Conservation (phyloP, 192 early-diverging fungal genomes). For the Coemansia sp. region DNA sequence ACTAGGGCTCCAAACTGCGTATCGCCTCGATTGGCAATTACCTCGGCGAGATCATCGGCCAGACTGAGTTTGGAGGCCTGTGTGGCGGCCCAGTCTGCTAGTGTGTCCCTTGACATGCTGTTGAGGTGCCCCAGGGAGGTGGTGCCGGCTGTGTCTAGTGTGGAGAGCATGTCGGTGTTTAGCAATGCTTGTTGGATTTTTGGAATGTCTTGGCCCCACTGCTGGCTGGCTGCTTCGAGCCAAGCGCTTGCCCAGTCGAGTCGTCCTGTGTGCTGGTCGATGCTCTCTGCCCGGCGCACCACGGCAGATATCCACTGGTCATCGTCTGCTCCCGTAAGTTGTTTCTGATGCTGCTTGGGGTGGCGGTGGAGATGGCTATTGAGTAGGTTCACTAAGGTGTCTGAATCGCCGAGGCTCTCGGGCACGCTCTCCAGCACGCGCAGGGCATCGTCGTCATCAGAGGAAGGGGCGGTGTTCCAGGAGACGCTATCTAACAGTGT, state of each 20-base stretch:
- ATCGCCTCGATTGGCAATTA: too few relatives aligned
- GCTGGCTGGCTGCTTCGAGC: slow-evolving; percentile 5
- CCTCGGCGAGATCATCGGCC: too few relatives aligned
- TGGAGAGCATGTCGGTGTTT: too few relatives aligned
- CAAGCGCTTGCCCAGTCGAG: slow-evolving; percentile 23
- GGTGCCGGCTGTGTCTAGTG: too few relatives aligned
- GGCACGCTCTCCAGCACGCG: background rate
- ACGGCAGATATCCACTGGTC: slow-evolving; percentile 7
- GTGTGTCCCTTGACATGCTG: slow-evolving; percentile 1
- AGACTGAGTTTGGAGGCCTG: too few relatives aligned
- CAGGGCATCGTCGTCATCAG: too few relatives aligned
- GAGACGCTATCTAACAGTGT: too few relatives aligned
- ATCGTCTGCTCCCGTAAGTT: background rate
- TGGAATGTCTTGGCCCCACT: too few relatives aligned
- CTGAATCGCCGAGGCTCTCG: background rate
- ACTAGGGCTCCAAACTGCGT: too few relatives aligned
- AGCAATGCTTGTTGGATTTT: too few relatives aligned
- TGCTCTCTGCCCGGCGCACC: slow-evolving; percentile 15
- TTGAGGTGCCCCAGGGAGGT: slow-evolving; percentile 7
- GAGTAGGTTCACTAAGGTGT: background rate
- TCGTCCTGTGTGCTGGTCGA: slow-evolving; percentile 29
- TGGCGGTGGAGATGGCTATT: background rate
- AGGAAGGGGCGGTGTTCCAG: too few relatives aligned
- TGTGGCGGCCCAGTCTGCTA: too few relatives aligned
- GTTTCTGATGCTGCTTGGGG: background rate